These are phyloP conservation scores for Protomyces pachydermus DNA, from an alignment of 1,139 yeast genomes.

Conservation along the genomic window DNA sequence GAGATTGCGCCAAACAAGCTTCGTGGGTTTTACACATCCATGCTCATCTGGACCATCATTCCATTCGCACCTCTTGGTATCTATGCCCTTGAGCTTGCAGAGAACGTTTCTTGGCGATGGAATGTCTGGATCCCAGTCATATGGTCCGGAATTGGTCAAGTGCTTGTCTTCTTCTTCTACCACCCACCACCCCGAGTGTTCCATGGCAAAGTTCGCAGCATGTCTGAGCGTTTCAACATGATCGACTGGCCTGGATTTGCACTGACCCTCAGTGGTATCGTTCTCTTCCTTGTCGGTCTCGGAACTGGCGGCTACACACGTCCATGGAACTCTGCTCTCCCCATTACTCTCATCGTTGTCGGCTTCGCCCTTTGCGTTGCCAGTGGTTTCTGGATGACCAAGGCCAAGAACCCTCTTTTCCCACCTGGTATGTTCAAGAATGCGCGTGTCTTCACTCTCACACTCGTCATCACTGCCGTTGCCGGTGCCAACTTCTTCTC, in stretches of 20 bases:
- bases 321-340: constrained; percentile 20
- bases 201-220: constrained; percentile 15
- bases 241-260: constrained; percentile 23
- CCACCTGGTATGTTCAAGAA: constrained; percentile 26
- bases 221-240: not conserved
- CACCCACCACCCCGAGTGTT: constrained; percentile 17
- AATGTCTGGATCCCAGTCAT: constrained; percentile 22
- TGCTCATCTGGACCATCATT: constrained; percentile 23
- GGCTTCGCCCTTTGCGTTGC: constrained; percentile 11
- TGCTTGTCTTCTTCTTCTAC: constrained; percentile 21
- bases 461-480: constrained; percentile 22
- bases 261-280: constrained; percentile 10
- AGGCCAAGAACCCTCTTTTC: constrained; percentile 13
- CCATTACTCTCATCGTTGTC: constrained; percentile 17
- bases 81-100: constrained; percentile 14
- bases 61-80: constrained; percentile 25
- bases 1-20: constrained; percentile 25
- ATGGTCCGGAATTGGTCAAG: constrained; percentile 20
- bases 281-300: constrained; percentile 19
- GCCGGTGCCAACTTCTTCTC: constrained; percentile 27
- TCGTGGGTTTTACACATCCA: constrained; percentile 23
- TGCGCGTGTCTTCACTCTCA: constrained; percentile 20
- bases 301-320: constrained; percentile 21
- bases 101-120: constrained; percentile 21
- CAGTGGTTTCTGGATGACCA: constrained; percentile 14